These are phyloP conservation scores for Cyamopsis tetragonoloba DNA, from an alignment of 306 rosid genomes.

Conservation along the genomic window DNA sequence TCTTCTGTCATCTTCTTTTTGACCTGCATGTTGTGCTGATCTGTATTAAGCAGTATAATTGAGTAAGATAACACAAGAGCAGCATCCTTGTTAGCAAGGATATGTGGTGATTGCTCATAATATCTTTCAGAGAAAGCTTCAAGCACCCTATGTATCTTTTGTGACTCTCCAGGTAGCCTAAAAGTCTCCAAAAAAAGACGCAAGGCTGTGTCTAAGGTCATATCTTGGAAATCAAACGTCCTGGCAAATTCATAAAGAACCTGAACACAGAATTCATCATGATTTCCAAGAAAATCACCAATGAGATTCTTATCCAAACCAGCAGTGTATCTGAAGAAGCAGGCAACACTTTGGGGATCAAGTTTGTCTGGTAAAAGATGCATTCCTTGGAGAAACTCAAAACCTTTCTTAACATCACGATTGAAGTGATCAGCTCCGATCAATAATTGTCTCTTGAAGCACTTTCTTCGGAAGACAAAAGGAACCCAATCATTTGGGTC, in stretches of 20 bases:
- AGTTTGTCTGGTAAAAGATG: slow-evolving; percentile 85
- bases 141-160: slow-evolving; percentile 89
- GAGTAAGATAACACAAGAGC: slow-evolving; percentile 84
- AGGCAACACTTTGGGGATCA: slow-evolving; percentile 90
- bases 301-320: slow-evolving; percentile 89
- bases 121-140: slow-evolving; percentile 95
- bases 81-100: slow-evolving; percentile 81
- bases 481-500: slow-evolving; percentile 82
- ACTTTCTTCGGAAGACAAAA: slow-evolving; percentile 64
- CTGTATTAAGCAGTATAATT: slow-evolving; percentile 86
- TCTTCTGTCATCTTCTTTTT: slow-evolving; percentile 94
- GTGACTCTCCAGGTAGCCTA: slow-evolving; percentile 88
- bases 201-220: slow-evolving; percentile 81
- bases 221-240: slow-evolving; percentile 81
- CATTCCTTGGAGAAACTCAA: slow-evolving; percentile 87
- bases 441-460: slow-evolving; percentile 73
- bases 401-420: slow-evolving; percentile 84
- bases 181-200: slow-evolving; percentile 77
- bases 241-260: slow-evolving; percentile 87
- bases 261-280: slow-evolving; percentile 79
- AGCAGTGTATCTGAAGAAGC: slow-evolving; percentile 78
- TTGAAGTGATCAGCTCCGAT: slow-evolving; percentile 88
- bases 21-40: slow-evolving; percentile 83
- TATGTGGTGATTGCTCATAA: slow-evolving; percentile 76
- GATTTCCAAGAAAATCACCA: slow-evolving; percentile 87